Conservation (phyloP, 805 yeast genomes). For the Yarrowia yakushimensis region DNA sequence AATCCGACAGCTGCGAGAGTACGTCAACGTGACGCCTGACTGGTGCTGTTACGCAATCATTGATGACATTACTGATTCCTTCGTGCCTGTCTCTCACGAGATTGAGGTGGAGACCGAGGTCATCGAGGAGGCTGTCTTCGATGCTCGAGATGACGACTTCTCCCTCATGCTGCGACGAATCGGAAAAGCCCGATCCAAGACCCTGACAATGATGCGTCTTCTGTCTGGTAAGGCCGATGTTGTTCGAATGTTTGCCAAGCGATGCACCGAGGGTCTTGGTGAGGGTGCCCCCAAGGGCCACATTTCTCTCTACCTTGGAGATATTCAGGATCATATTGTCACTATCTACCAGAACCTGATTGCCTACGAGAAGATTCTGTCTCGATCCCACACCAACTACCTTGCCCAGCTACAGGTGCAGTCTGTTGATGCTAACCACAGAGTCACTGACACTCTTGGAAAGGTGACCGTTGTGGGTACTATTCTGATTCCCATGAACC, state of each 20-base stretch:
- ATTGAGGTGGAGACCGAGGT: conserved; percentile 63
- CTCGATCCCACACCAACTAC: conserved; percentile 87
- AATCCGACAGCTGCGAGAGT: conserved; percentile 59
- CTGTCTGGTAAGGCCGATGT: conserved; percentile 95
- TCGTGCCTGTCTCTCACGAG: conserved; percentile 57
- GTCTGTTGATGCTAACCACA: conserved; percentile 79
- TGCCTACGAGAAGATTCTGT: conserved; percentile 89
- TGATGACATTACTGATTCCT: conserved; percentile 63
- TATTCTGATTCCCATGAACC: conserved; percentile 82
- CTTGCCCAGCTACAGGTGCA: conserved; percentile 93
- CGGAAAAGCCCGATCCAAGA: conserved; percentile 85
- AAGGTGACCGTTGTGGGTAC: conserved; percentile 91
- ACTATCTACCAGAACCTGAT: conserved; percentile 91
- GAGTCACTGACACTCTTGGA: conserved; percentile 81
- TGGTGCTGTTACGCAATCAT: conserved; percentile 66
- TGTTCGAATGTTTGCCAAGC: conserved; percentile 89
- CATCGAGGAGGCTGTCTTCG: conserved; percentile 77
- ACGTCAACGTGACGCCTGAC: conserved; percentile 57
- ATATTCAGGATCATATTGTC: conserved; percentile 94
- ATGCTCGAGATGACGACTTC: conserved; percentile 71
- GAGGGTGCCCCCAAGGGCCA: conserved; percentile 71
- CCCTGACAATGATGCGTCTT: conserved; percentile 87
- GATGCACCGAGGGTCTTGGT: conserved; percentile 75
- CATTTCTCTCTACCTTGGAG: conserved; percentile 87
- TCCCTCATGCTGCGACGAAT: conserved; percentile 71